phyloP scores from a whole-genome alignment of 768 basidiomycete species.

The Trametes elegans region DNA sequence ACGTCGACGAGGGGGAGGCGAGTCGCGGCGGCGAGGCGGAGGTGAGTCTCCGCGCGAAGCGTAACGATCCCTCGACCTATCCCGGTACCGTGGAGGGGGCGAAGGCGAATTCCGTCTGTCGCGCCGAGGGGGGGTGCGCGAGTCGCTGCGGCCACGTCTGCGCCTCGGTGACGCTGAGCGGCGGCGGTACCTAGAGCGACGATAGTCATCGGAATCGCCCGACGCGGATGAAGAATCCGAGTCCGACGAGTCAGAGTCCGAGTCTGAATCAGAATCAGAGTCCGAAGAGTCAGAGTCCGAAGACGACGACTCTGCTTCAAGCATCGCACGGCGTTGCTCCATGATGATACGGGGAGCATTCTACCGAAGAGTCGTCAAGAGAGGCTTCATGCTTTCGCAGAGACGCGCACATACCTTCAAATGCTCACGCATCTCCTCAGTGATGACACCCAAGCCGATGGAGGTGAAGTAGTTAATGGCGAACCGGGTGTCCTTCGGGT shows the following conservation, averaged over 20 bases:
- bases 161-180: conserved; percentile 35
- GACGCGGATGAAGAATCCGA: conserved; percentile 39
- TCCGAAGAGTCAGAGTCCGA: conserved; percentile 44
- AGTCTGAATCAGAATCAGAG: conserved; percentile 31
- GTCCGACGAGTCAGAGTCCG: conserved; percentile 37
- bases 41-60: conserved; percentile 24
- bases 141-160: conserved; percentile 28
- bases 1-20: conserved; percentile 9
- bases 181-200: conserved; percentile 27
- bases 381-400: background rate
- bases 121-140: conserved; percentile 30
- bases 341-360: conserved; percentile 91
- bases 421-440: conserved; percentile 96
- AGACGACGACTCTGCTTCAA: conserved; percentile 61
- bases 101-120: conserved; percentile 22
- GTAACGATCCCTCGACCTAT: conserved; percentile 19
- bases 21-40: conserved; percentile 23
- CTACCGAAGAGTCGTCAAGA: conserved; percentile 38
- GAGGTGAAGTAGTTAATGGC: conserved; percentile 98
- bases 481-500: conserved; percentile 95
- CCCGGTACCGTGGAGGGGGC: conserved; percentile 22
- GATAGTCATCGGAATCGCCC: conserved; percentile 34
- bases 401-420: conserved; percentile 59
- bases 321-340: conserved; percentile 88
- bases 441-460: conserved; percentile 84